These are phyloP conservation scores for Selaginella tamariscina DNA, from an alignment of 75 land plant genomes.

Conservation along the genomic window DNA sequence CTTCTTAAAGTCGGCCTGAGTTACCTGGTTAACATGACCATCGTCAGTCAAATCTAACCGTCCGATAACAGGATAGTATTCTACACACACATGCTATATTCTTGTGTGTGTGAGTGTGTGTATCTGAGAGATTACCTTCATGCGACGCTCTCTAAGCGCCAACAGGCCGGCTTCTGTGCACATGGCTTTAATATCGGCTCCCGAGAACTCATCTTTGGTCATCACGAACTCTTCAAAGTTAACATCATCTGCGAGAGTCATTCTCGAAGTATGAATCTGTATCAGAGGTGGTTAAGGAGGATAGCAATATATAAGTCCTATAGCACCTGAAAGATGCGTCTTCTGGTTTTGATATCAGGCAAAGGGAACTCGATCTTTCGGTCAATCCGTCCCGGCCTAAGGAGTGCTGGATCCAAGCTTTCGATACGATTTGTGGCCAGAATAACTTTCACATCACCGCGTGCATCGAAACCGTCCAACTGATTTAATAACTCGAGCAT, in stretches of 20 bases:
- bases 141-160: constrained; percentile 76
- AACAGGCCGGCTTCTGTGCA: constrained; percentile 84
- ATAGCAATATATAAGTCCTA: too few relatives aligned
- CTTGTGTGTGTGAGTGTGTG: neutral
- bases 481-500: constrained; percentile 83
- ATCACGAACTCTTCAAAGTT: constrained; percentile 86
- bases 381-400: constrained; percentile 84
- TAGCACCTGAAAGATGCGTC: constrained; percentile 77
- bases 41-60: neutral
- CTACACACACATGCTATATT: neutral
- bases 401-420: constrained; percentile 85
- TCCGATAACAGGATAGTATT: neutral
- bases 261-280: constrained; percentile 78
- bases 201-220: constrained; percentile 90
- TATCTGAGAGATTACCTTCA: constrained; percentile 48
- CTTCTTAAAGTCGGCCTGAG: constrained; percentile 80
- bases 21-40: constrained; percentile 39
- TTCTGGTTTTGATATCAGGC: constrained; percentile 67
- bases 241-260: constrained; percentile 87
- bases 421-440: constrained; percentile 81
- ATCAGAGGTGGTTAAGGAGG: constrained; percentile 6
- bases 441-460: constrained; percentile 87
- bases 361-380: constrained; percentile 86
- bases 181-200: constrained; percentile 86
- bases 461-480: constrained; percentile 81